Percentiles rank a stretch among this genome's conserved stretches.
These are phyloP conservation scores for Eremothecium cymbalariae DNA, from an alignment of 1,139 yeast genomes.

Conservation along the genomic window DNA sequence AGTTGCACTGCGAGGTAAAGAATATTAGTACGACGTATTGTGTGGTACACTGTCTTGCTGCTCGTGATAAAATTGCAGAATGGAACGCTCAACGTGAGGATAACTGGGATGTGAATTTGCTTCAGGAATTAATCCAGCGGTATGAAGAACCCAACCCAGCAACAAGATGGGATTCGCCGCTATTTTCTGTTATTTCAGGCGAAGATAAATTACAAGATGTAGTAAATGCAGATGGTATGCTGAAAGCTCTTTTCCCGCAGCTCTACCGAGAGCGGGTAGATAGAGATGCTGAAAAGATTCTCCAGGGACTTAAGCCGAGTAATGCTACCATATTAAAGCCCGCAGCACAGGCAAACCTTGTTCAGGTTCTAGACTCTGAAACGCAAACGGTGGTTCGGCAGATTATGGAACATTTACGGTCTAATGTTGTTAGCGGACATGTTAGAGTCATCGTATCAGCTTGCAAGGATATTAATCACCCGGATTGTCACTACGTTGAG, in stretches of 20 bases:
- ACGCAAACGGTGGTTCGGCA: slow-evolving; percentile 36
- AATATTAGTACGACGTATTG: slow-evolving; percentile 76
- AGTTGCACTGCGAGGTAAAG: slow-evolving; percentile 87
- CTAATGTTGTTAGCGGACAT: slow-evolving; percentile 21
- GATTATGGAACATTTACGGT: slow-evolving; percentile 21
- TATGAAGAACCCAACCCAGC: slow-evolving; percentile 89
- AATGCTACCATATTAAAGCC: slow-evolving; percentile 70
- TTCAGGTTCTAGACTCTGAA: slow-evolving; percentile 68
- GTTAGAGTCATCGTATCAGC: slow-evolving; percentile 31
- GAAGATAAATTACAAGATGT: slow-evolving; percentile 45
- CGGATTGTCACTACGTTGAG: slow-evolving; percentile 39
- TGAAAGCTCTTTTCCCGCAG: slow-evolving; percentile 56
- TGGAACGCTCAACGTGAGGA: slow-evolving; percentile 43
- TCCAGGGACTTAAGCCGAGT: slow-evolving; percentile 44
- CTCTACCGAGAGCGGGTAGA: slow-evolving; percentile 30
- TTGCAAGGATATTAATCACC: slow-evolving; percentile 32
- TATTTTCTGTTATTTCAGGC: slow-evolving; percentile 60
- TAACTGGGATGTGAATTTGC: slow-evolving; percentile 61
- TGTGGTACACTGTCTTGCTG: slow-evolving; percentile 69
- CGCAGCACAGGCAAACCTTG: slow-evolving; percentile 62
- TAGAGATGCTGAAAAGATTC: slow-evolving; percentile 37
- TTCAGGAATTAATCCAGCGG: slow-evolving; percentile 67
- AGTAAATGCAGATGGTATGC: slow-evolving; percentile 46
- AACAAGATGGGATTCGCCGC: slow-evolving; percentile 91
- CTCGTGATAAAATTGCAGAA: slow-evolving; percentile 49